Evolutionary conservation across 2,329 filamentous ascomycete genomes (phyloP).

Genomic region (Capronia americana): DNA sequence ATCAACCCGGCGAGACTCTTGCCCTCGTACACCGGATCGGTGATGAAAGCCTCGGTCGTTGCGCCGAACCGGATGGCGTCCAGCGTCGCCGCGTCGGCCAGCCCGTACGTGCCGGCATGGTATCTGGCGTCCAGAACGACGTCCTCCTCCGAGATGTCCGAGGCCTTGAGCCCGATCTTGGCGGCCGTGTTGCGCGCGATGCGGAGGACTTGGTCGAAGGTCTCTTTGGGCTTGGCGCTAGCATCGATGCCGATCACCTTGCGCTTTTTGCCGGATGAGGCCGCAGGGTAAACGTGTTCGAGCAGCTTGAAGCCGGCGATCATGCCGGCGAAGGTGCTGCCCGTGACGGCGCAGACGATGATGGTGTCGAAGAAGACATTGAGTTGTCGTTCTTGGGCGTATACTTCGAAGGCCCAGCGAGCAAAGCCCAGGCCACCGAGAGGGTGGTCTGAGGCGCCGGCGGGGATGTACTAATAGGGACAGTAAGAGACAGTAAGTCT

Average conservation of each 20-base stretch:
- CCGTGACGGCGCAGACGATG: slow-evolving; percentile 73
- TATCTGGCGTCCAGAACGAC: slow-evolving; percentile 69
- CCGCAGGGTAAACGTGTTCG: slow-evolving; percentile 53
- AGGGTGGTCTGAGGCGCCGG: slow-evolving; percentile 73
- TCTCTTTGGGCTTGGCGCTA: slow-evolving; percentile 64
- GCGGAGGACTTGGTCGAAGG: slow-evolving; percentile 68
- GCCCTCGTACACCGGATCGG: slow-evolving; percentile 77
- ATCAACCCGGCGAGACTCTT: slow-evolving; percentile 77
- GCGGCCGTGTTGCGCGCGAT: slow-evolving; percentile 69
- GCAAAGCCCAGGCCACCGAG: slow-evolving; percentile 74
- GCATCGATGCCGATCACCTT: slow-evolving; percentile 73
- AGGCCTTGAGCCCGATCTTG: slow-evolving; percentile 66
- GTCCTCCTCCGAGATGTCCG: slow-evolving; percentile 67
- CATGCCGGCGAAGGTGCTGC: slow-evolving; percentile 74
- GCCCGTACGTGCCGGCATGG: slow-evolving; percentile 71
- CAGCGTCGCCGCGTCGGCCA: slow-evolving; percentile 69
- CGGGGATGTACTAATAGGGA: slow-evolving; percentile 64
- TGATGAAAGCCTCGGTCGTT: slow-evolving; percentile 73
- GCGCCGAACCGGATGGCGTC: slow-evolving; percentile 74
- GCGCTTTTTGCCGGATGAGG: slow-evolving; percentile 46
- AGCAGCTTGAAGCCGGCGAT: slow-evolving; percentile 73
- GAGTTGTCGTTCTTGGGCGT: slow-evolving; percentile 65
- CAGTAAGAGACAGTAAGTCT: too few relatives aligned
- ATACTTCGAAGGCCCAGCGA: slow-evolving; percentile 73
- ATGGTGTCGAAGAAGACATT: slow-evolving; percentile 72